phyloP scores from a whole-genome alignment of 2,329 filamentous ascomycete genomes.

The Trichophaea hybrida region DNA sequence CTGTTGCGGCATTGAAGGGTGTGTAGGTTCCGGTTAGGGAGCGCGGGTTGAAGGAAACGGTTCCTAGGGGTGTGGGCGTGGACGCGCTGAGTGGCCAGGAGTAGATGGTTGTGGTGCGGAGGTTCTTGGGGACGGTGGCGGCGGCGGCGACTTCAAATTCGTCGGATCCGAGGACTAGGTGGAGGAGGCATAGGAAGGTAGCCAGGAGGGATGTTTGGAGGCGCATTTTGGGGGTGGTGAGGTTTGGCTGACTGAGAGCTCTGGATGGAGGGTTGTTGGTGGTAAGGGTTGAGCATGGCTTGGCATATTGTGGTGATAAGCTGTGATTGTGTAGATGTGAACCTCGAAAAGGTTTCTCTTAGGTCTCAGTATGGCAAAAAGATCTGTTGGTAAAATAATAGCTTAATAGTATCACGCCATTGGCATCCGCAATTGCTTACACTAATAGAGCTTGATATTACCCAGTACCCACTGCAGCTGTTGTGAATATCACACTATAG shows the following conservation, averaged over 20 bases:
- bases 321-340: too few species aligned
- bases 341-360: too few species aligned
- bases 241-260: background rate
- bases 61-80: slow-evolving; percentile 9
- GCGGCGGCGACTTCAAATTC: background rate
- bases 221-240: slow-evolving; percentile 9
- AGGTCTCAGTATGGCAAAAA: too few species aligned
- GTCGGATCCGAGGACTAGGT: background rate
- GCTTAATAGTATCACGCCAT: too few species aligned
- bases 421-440: too few species aligned
- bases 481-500: too few species aligned
- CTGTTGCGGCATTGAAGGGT: background rate
- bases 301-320: too few species aligned
- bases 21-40: background rate
- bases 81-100: slow-evolving; percentile 15
- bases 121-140: background rate
- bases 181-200: slow-evolving; percentile 6
- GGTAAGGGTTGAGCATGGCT: too few species aligned
- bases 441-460: too few species aligned
- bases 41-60: slow-evolving; percentile 14
- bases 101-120: slow-evolving; percentile 11
- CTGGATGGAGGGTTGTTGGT: too few species aligned
- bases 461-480: too few species aligned
- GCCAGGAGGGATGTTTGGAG: slow-evolving; percentile 7
- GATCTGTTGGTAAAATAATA: too few species aligned